Conservation (phyloP, 2,329 filamentous ascomycete genomes). For the Aspergillus eucalypticola region DNA sequence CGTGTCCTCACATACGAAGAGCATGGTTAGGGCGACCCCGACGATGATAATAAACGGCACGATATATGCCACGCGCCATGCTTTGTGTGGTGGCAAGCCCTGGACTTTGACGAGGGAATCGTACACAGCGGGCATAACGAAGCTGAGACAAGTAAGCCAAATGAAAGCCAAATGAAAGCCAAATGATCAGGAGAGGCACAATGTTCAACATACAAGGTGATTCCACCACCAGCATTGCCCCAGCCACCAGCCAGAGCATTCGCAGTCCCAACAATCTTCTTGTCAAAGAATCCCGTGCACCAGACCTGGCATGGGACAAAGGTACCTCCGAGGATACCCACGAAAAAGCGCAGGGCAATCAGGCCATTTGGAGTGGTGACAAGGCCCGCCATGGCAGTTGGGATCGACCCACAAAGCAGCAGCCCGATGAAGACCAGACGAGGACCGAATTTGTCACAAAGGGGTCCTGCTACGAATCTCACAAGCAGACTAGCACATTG, state of each 20-base stretch:
- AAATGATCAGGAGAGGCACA: neutral
- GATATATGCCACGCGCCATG: conserved; percentile 83
- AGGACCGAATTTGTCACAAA: conserved; percentile 83
- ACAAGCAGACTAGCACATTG: conserved; percentile 61
- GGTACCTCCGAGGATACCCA: conserved; percentile 46
- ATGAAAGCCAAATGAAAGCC: too few relatives aligned
- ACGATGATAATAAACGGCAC: conserved; percentile 79
- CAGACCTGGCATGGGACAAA: conserved; percentile 75
- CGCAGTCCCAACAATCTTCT: conserved; percentile 84
- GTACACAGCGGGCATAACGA: conserved; percentile 88
- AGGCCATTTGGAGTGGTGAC: conserved; percentile 63
- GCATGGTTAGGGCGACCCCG: conserved; percentile 64
- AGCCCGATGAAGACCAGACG: conserved; percentile 76
- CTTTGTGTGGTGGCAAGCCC: conserved; percentile 64
- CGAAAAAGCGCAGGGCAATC: conserved; percentile 47
- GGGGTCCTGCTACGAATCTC: conserved; percentile 73
- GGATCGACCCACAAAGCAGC: conserved; percentile 75
- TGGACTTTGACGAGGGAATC: conserved; percentile 67
- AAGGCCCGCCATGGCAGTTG: conserved; percentile 78
- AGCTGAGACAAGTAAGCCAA: conserved; percentile 43
- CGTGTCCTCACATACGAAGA: conserved; percentile 76
- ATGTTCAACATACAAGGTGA: conserved; percentile 63
- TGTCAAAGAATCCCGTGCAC: conserved; percentile 91
- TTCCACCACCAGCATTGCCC: conserved; percentile 84
- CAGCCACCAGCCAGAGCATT: conserved; percentile 83